Evolutionary conservation across 306 rosid species (phyloP).

Genomic region (Vicia sativa): DNA sequence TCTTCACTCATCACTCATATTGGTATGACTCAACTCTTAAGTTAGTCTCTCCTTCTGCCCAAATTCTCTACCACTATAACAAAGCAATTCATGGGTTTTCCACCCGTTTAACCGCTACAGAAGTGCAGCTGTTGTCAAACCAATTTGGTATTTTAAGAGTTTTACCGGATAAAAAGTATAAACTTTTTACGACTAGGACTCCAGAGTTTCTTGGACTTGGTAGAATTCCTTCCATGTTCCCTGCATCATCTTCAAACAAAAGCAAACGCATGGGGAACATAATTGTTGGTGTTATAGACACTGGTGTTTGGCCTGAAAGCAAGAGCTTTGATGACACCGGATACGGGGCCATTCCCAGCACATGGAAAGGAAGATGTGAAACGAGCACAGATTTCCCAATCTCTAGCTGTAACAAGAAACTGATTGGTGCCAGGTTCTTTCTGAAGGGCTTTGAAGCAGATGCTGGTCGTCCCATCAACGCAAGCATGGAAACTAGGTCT

Average conservation of each 20-base stretch:
- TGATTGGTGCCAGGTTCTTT: constrained; percentile 67
- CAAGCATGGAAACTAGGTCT: constrained; percentile 27
- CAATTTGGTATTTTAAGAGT: background rate
- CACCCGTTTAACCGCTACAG: background rate
- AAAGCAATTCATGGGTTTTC: background rate
- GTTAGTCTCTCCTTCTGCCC: background rate
- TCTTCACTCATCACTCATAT: no score
- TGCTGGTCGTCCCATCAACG: no score
- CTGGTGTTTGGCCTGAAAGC: constrained; percentile 66
- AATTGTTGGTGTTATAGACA: no score
- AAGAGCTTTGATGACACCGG: constrained; percentile 73
- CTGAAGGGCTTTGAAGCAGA: no score
- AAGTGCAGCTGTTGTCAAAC: background rate
- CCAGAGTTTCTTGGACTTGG: background rate
- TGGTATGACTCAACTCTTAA: background rate
- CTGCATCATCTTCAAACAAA: background rate
- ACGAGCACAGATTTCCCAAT: constrained; percentile 55
- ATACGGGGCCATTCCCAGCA: constrained; percentile 59
- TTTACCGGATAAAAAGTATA: background rate
- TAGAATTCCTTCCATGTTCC: background rate
- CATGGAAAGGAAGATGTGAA: constrained; percentile 75
- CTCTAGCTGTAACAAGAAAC: constrained; percentile 47
- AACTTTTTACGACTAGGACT: background rate
- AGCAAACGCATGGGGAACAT: background rate
- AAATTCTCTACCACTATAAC: background rate